phyloP scores from a whole-genome alignment of 345 rosid genomes.

The Aquilaria sinensis region DNA sequence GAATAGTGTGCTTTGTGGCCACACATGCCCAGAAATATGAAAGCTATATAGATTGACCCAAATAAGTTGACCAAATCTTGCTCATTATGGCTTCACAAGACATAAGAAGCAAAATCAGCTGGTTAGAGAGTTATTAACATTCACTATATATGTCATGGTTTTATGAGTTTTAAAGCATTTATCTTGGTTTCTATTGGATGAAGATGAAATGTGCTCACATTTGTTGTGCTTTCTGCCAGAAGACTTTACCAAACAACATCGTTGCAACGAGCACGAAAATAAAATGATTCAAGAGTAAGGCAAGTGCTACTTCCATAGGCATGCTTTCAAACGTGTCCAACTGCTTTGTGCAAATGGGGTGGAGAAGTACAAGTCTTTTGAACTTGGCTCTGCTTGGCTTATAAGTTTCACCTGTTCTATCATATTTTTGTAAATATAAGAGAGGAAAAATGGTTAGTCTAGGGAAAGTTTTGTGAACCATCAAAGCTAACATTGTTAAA shows the following conservation, averaged over 20 bases:
- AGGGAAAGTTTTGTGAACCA: too few species aligned
- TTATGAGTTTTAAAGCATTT: too few species aligned
- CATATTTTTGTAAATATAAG: slow-evolving; percentile 20
- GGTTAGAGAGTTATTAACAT: too few species aligned
- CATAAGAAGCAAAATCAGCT: not conserved
- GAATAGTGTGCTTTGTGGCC: slow-evolving; percentile 26
- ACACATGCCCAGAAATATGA: slow-evolving; percentile 25
- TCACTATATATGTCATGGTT: too few species aligned
- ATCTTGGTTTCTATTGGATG: too few species aligned
- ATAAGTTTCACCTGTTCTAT: slow-evolving; percentile 24
- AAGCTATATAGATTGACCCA: slow-evolving; percentile 23
- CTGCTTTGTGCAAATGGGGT: slow-evolving; percentile 28
- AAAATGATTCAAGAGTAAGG: slow-evolving; percentile 38
- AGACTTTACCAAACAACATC: slow-evolving; percentile 17
- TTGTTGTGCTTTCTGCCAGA: slow-evolving; percentile 26
- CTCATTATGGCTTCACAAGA: slow-evolving; percentile 21
- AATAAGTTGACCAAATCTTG: slow-evolving; percentile 30
- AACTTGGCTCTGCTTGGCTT: slow-evolving; percentile 28
- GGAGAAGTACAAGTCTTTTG: slow-evolving; percentile 30
- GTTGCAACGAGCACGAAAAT: slow-evolving; percentile 18
- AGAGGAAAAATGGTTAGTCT: not conserved
- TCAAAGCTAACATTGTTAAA: too few species aligned
- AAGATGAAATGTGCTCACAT: slow-evolving; percentile 12
- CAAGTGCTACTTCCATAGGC: slow-evolving; percentile 47
- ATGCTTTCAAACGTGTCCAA: slow-evolving; percentile 30